These are phyloP conservation scores for Carex scoparia DNA, from an alignment of 176 grass and related monocot genomes.

Conservation along the genomic window DNA sequence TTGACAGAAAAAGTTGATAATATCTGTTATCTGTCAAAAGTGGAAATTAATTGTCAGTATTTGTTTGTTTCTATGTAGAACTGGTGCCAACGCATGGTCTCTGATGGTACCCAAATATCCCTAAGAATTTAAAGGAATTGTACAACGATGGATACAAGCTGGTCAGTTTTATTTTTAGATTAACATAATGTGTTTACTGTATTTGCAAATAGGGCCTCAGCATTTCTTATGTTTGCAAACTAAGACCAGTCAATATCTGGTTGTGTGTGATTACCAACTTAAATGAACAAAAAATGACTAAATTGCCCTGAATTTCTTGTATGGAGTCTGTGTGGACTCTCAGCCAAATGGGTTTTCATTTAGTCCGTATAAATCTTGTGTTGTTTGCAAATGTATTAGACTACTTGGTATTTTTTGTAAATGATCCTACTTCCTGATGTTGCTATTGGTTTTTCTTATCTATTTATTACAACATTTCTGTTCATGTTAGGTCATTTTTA, in stretches of 20 bases:
- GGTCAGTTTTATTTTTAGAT: conserved; percentile 33
- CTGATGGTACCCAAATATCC: conserved; percentile 68
- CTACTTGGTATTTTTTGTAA: not conserved
- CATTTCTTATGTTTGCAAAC: not conserved
- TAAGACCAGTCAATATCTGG: not conserved
- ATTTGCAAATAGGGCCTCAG: not conserved
- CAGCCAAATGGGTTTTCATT: not conserved
- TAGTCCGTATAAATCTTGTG: not conserved
- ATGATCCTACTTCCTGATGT: not conserved
- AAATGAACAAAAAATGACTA: not conserved
- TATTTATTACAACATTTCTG: not conserved
- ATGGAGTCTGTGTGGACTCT: not conserved
- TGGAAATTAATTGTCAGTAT: not conserved
- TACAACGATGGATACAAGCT: conserved; percentile 69
- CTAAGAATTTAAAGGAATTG: conserved; percentile 58
- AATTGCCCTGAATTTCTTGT: not conserved
- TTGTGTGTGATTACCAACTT: not conserved
- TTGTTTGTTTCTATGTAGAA: conserved; percentile 31
- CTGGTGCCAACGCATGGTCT: conserved; percentile 77
- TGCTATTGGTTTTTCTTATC: not conserved
- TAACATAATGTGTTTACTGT: not conserved
- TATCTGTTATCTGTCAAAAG: not conserved
- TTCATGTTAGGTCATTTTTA: conserved; percentile 79
- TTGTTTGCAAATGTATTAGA: not conserved
- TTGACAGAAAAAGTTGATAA: not conserved